phyloP scores from a whole-genome alignment of 2,329 filamentous ascomycete species.

The Ceratocystis eucalypticola region DNA sequence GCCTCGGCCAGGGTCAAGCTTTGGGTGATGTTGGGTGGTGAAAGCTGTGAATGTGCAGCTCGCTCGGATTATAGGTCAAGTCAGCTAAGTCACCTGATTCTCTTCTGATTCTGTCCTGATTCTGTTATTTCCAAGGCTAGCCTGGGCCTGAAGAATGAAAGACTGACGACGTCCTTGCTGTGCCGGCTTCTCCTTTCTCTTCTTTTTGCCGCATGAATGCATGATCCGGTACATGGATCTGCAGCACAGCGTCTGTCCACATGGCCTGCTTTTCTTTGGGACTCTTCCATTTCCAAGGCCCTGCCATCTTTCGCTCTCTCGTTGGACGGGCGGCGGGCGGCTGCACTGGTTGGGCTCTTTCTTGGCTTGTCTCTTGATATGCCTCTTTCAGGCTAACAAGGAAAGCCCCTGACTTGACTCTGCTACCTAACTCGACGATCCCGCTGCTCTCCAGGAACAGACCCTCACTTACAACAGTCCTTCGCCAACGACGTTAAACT shows the following conservation, averaged over 20 bases:
- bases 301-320: neutral
- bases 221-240: slow-evolving; percentile 3
- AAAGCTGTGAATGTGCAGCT: neutral
- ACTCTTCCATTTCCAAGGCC: neutral
- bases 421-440: neutral
- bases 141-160: too few species aligned
- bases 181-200: too few species aligned
- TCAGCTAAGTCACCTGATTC: neutral
- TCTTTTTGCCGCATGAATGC: neutral
- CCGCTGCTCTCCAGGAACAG: too few species aligned
- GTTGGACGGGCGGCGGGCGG: neutral
- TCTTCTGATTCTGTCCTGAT: neutral
- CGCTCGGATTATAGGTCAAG: too few species aligned
- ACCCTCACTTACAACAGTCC: too few species aligned
- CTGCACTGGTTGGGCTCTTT: neutral
- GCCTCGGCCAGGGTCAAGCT: too few species aligned
- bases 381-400: too few species aligned
- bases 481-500: too few species aligned
- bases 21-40: too few species aligned
- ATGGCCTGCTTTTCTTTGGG: neutral
- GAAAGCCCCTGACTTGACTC: too few species aligned
- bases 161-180: too few species aligned
- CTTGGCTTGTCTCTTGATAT: neutral
- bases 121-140: too few species aligned
- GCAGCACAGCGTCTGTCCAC: neutral